Evolutionary conservation across 768 basidiomycete genomes (phyloP), one percentile per base, ranked within the genome.

Genomic region (Melanogaster broomeanus): DNA sequence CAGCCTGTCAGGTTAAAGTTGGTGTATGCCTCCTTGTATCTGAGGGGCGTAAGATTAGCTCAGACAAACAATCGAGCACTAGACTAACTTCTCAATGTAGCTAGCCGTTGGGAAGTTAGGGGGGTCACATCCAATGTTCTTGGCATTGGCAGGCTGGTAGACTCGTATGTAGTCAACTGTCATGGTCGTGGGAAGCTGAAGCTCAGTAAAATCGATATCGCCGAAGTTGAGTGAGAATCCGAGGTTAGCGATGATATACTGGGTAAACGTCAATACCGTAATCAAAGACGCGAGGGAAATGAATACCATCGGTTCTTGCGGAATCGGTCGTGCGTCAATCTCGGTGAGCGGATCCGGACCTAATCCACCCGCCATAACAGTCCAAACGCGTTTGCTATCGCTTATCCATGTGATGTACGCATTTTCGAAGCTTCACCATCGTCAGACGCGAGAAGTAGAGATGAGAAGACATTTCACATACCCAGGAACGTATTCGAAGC

Each of bases 131-230:
- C 85, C 83, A 34, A 83, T 70, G 55, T 84, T 84, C 56, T 74
- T 68, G 10, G 65, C 58, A 50, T 71, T 66, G 45, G 73, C 66
- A 22, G 72, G 71, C 58, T 87, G 87, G 60, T 87, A 88, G 12
- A 96, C 88, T 2, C 93, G 81, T 50, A 95, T 83, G 52, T 84
- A 95, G 62, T 96, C 93, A 44, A 94, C 72, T 48, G 73, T 73
- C 87, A 94, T 85, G 24, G 72, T 75, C 9, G 79, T 66, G 5
- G 83, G 83, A 60, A 86, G 77, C 18, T 68, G 66, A 25, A 90
- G 62, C 34, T 80, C 59, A 6, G 73, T 72, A 47, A 83, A 75
- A 57, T 90, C 83, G 59, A 90, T 80, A 8, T 66, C 73, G 15
- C 85, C 88, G 65, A 90, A 90, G 60, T 80, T 83, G 39, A 72